These are phyloP conservation scores for Komagataella pastoris DNA, from an alignment of 805 yeast species.

Conservation along the genomic window DNA sequence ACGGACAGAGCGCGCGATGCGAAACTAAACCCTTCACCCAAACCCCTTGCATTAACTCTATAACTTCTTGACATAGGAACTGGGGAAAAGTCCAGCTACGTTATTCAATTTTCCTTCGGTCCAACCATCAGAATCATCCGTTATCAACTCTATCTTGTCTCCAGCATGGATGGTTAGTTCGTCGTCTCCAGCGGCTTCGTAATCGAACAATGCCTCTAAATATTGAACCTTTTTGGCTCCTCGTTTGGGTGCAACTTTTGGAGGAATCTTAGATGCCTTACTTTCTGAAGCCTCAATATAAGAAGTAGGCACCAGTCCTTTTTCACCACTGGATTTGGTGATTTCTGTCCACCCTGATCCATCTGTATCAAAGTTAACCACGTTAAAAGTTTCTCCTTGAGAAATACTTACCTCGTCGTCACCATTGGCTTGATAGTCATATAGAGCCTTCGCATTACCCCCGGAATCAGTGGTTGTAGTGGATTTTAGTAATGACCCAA, in stretches of 20 bases:
- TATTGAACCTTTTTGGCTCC: constrained; percentile 55
- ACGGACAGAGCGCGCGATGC: neutral
- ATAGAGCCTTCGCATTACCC: constrained; percentile 35
- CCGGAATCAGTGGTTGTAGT: constrained; percentile 6
- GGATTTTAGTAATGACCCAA: constrained; percentile 20
- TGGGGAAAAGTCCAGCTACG: constrained; percentile 59
- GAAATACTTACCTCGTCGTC: constrained; percentile 57
- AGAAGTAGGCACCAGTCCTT: constrained; percentile 79
- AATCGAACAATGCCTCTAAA: constrained; percentile 62
- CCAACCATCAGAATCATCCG: constrained; percentile 84
- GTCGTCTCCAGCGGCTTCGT: constrained; percentile 64
- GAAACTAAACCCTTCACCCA: neutral
- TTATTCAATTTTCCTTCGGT: constrained; percentile 79
- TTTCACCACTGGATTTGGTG: constrained; percentile 23
- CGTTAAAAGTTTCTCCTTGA: constrained; percentile 46
- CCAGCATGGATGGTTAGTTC: constrained; percentile 66
- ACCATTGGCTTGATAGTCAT: constrained; percentile 54
- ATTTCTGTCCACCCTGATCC: constrained; percentile 91
- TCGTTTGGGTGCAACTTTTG: constrained; percentile 68
- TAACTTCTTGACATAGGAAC: constrained; percentile 42
- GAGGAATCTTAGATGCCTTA: constrained; percentile 38
- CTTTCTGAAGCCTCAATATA: constrained; percentile 39
- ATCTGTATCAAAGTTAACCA: constrained; percentile 52
- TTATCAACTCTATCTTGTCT: constrained; percentile 55
- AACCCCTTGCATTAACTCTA: constrained; percentile 1